Evolutionary conservation across 768 basidiomycete genomes (phyloP), one percentile per base, ranked within the genome.

Genomic region (Hericium coralloides): DNA sequence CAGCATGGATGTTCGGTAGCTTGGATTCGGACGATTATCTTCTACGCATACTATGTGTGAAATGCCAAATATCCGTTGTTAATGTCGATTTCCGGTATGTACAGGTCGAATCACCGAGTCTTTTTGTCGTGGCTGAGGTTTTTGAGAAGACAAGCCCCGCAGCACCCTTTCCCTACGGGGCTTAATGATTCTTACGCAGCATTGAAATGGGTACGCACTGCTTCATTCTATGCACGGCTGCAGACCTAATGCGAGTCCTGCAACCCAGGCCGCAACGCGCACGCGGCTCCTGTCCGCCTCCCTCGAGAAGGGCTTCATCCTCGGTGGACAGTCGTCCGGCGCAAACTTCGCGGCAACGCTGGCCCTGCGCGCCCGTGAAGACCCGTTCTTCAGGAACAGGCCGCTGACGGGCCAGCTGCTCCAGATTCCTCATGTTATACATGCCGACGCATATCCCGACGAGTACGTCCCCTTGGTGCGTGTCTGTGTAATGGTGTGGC

Each of bases 361-460:
- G 7, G 60, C 64, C 2, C 64, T 62, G 38, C 60, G 59, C 38
- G 64, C 64, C 7, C 60, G 60, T 14, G 63, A 63, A 23, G 66
- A 70, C 36, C 57, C 60, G 4, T 54, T 58, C 55, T 66, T 69
- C 51, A 14, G 26, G 2, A 39, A 48, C 12, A 59, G 38, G 15
- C 57, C 41, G n/a, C 26, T 68, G 17, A 68, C 69, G 2, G 69
- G 68, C 5, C 65, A 65, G 22, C 26, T 62, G 5, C 63, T 70
- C 1, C 49, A 55, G 25, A 37, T 61, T 47, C 69, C 69, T 10
- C 22, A 47, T 14, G 39, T 65, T n/a, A 12, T 62, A 17, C 59
- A 66, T 38, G 58, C 62, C 4, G 55, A 64, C 10, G 65, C 55
- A 2, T 57, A 63, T 31, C 64, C 66, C 6, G 59, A 63, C 14